Conservation (phyloP, 78 protist genomes). For the Dictyostelium firmibasis region DNA sequence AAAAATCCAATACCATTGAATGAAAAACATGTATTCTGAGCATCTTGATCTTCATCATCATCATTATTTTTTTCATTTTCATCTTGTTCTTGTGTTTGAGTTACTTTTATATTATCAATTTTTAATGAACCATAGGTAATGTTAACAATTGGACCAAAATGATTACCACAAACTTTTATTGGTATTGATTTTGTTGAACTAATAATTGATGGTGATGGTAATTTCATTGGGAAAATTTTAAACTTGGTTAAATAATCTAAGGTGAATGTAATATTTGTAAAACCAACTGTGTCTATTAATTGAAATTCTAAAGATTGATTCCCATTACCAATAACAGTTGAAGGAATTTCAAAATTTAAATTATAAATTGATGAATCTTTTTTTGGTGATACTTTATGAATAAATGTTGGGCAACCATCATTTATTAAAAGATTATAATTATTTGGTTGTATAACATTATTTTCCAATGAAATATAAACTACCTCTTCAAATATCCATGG, state of each 20-base stretch:
- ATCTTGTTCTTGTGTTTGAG: not conserved
- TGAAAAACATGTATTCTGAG: not conserved
- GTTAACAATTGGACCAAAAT: not conserved
- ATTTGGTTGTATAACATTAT: not conserved
- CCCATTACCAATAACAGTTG: not conserved
- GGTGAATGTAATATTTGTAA: not conserved
- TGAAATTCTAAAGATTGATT: not conserved
- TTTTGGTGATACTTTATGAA: not conserved
- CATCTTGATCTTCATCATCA: not conserved
- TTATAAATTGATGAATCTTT: not conserved
- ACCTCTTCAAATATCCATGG: not conserved
- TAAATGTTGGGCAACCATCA: not conserved
- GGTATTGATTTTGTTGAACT: not conserved
- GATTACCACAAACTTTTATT: not conserved
- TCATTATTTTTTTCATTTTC: not conserved
- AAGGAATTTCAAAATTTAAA: not conserved
- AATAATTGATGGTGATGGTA: not conserved
- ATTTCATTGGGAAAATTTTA: not conserved
- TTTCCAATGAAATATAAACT: not conserved
- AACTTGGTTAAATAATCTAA: not conserved
- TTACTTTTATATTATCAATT: not conserved
- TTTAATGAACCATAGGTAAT: not conserved
- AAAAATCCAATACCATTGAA: not conserved
- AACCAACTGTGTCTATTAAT: not conserved
- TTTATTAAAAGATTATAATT: not conserved